phyloP scores from a whole-genome alignment of 176 grass and related monocot genomes.

The Panicum miliaceum region DNA sequence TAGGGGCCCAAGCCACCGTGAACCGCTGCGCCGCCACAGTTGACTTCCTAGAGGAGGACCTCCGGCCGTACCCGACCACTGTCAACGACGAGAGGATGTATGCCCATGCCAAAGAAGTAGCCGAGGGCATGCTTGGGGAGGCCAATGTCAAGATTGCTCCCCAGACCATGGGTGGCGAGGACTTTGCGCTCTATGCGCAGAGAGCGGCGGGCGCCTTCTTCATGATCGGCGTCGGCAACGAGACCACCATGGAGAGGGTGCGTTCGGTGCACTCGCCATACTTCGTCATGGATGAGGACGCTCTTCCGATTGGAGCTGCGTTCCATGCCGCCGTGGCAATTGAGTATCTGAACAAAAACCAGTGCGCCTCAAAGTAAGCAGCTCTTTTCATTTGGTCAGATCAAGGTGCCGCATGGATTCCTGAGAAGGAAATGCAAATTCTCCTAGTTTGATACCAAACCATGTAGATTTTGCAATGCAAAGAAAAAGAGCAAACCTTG shows the following conservation, averaged over 20 bases:
- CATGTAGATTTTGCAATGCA: neutral
- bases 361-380: neutral
- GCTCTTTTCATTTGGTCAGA: neutral
- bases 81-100: conserved; percentile 63
- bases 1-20: conserved; percentile 51
- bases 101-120: conserved; percentile 45
- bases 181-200: conserved; percentile 69
- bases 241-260: neutral
- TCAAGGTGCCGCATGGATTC: neutral
- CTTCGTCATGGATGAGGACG: conserved; percentile 64
- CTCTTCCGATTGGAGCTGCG: conserved; percentile 56
- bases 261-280: conserved; percentile 52
- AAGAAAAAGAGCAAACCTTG: neutral
- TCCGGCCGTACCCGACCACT: conserved; percentile 31
- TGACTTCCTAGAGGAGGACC: conserved; percentile 61
- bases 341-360: conserved; percentile 48
- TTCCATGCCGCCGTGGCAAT: conserved; percentile 71
- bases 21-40: conserved; percentile 54
- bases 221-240: conserved; percentile 51
- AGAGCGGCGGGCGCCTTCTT: conserved; percentile 58
- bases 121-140: conserved; percentile 48
- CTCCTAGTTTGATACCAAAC: neutral
- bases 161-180: conserved; percentile 49
- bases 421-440: neutral
- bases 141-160: conserved; percentile 29